Base-by-base conservation (phyloP, 495 filamentous ascomycete genomes). In the Paragyromitra xinjiangensis region DNA sequence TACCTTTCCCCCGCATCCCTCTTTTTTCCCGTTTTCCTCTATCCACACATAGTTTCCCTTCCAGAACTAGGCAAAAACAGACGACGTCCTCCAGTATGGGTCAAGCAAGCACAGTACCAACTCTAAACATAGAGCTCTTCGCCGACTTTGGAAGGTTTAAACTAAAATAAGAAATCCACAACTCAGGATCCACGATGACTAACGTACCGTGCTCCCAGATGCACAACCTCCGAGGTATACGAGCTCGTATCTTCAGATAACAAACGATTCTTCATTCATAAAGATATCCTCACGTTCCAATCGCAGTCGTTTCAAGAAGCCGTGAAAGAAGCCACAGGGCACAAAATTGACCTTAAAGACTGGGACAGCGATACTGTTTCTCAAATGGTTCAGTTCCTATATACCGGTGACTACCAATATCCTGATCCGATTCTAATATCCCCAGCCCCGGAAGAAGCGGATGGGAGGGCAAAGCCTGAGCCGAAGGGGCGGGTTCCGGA, bases 371-470 rank as follows among this genome's bases (percentile, higher is more conserved):
- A 51, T 16, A 74, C 71, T 0, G 51, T 74, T 2, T 39, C 40
- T 8, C 64, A 22, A 1, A 34, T 74, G 4, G 26, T 69, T 16
- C 24, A 74, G 48, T 70, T 74, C 16, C 26, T 74, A 2, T 61
- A 74, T 24, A 69, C 71, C 1, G 64, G 48, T 1, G 22, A 50
- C 37, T 74, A 74, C 11, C 16, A 58, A 16, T 73, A 67, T 37
- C 71, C 63, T 2, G 7, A n/a, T 3, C 71, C 70, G 0, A 1
- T 2, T 14, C 4, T 50, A 0, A 39, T 14, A 11, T n/a, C 12
- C 16, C 37, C 34, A 24, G 19, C 24, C 11, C 19, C 51, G 7
- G 51, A 2, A 3, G 5, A 6, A 26, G 26, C 0, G 3, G 3
- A 22, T 16, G 0, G 5, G 48, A 0, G 29, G 29, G 29, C 26